phyloP scores from a whole-genome alignment of 257 asterid genomes.

The Orobanche coerulescens region DNA sequence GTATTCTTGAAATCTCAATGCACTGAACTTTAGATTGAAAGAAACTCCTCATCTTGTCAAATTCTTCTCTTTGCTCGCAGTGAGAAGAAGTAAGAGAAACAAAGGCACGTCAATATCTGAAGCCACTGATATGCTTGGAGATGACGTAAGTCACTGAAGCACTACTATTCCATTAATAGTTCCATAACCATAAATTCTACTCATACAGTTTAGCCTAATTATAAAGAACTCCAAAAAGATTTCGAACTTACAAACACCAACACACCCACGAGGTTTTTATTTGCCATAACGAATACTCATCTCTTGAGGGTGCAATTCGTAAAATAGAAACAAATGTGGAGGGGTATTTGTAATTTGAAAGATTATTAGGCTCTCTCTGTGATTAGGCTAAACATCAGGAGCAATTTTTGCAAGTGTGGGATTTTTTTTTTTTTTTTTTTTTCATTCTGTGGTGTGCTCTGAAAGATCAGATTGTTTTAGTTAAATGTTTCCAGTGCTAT shows the following conservation, averaged over 20 bases:
- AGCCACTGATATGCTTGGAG: conserved; percentile 26
- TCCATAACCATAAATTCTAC: neutral
- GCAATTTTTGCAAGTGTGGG: neutral
- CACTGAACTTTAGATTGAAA: neutral
- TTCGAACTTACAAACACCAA: neutral
- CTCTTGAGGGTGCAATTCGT: neutral
- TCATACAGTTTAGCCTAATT: neutral
- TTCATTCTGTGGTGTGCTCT: no score
- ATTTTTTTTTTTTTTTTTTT: neutral
- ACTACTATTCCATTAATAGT: neutral
- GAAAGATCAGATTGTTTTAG: no score
- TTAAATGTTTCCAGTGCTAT: no score
- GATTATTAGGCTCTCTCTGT: no score
- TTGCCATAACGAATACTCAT: neutral
- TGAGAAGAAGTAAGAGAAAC: conserved; percentile 28
- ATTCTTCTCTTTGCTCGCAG: conserved; percentile 34
- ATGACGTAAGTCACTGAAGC: conserved; percentile 33
- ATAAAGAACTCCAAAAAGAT: neutral
- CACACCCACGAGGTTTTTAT: no score
- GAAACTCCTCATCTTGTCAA: neutral
- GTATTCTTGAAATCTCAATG: no score
- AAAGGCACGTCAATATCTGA: conserved; percentile 35
- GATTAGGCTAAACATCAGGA: no score
- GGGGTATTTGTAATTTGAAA: neutral
- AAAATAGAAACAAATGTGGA: neutral